Conservation (phyloP, 441 rosid species). For the Iberis amara region DNA sequence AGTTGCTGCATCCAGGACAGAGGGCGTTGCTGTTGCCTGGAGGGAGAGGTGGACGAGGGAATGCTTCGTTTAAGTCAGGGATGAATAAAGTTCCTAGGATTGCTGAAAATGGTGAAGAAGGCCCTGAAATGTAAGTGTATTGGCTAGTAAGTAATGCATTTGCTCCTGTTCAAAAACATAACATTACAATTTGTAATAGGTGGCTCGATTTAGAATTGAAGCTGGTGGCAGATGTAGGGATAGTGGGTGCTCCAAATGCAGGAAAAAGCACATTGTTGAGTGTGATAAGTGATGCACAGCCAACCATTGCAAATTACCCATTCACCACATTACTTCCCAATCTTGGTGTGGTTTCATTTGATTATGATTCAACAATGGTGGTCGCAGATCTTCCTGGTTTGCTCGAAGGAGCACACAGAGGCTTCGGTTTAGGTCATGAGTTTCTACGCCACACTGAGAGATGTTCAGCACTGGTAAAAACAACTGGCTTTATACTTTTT, state of each 20-base stretch:
- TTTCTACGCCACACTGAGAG: conserved; percentile 89
- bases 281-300: conserved; percentile 83
- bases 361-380: conserved; percentile 79
- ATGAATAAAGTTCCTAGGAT: conserved; percentile 77
- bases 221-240: conserved; percentile 87
- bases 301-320: conserved; percentile 80
- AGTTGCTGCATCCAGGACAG: conserved; percentile 70
- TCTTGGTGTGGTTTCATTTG: conserved; percentile 85
- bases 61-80: conserved; percentile 78
- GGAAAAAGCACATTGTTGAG: conserved; percentile 91
- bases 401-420: conserved; percentile 93
- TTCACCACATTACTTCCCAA: conserved; percentile 93
- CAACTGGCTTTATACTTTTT: conserved; percentile 8
- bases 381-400: conserved; percentile 97
- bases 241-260: conserved; percentile 91
- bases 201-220: conserved; percentile 92
- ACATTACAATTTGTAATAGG: conserved; percentile 39
- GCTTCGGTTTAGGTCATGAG: conserved; percentile 91
- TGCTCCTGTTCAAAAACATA: conserved; percentile 4
- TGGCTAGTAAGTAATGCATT: too few relatives aligned
- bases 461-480: conserved; percentile 78
- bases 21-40: conserved; percentile 81
- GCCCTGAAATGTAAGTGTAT: conserved; percentile 75
- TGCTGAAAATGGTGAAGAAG: conserved; percentile 93
- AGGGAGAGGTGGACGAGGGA: conserved; percentile 92